phyloP scores from a whole-genome alignment of 495 filamentous ascomycete species.

The Echria macrotheca region DNA sequence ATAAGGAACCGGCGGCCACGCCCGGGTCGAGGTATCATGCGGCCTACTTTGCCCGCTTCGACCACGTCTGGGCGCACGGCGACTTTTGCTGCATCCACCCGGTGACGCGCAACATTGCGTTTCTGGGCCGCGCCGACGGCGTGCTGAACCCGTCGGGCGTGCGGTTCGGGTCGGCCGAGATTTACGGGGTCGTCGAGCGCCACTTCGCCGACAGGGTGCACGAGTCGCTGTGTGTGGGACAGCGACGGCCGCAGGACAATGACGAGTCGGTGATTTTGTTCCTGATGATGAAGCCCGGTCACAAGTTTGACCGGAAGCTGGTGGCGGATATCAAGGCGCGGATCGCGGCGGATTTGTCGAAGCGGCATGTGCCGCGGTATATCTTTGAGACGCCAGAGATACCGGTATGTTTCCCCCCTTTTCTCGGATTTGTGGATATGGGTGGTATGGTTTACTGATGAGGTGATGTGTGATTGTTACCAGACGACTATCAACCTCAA shows the following conservation, averaged over 20 bases:
- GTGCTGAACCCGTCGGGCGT: conserved; percentile 86
- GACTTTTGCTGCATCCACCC: conserved; percentile 72
- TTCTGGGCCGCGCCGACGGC: conserved; percentile 81
- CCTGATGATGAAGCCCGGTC: conserved; percentile 61
- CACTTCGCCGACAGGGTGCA: conserved; percentile 54
- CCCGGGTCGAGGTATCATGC: conserved; percentile 56
- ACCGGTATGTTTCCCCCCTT: conserved; percentile 52
- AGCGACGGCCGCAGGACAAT: conserved; percentile 57
- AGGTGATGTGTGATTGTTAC: not conserved
- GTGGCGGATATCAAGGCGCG: conserved; percentile 55
- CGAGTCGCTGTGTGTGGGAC: conserved; percentile 72
- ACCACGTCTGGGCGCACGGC: conserved; percentile 74
- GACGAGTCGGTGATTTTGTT: conserved; percentile 77
- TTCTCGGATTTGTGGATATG: not conserved
- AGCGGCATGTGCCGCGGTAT: conserved; percentile 70
- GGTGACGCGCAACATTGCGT: conserved; percentile 54
- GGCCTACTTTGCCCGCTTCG: conserved; percentile 68
- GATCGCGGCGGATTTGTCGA: conserved; percentile 59
- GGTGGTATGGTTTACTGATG: not conserved
- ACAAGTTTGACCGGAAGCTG: conserved; percentile 48
- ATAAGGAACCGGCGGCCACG: conserved; percentile 33
- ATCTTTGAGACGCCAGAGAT: conserved; percentile 77
- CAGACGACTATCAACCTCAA: conserved; percentile 79
- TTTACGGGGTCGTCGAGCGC: conserved; percentile 68
- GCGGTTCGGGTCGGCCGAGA: conserved; percentile 78